phyloP scores from a whole-genome alignment of 768 basidiomycete species.

The Agaricus sinodeliciosus region DNA sequence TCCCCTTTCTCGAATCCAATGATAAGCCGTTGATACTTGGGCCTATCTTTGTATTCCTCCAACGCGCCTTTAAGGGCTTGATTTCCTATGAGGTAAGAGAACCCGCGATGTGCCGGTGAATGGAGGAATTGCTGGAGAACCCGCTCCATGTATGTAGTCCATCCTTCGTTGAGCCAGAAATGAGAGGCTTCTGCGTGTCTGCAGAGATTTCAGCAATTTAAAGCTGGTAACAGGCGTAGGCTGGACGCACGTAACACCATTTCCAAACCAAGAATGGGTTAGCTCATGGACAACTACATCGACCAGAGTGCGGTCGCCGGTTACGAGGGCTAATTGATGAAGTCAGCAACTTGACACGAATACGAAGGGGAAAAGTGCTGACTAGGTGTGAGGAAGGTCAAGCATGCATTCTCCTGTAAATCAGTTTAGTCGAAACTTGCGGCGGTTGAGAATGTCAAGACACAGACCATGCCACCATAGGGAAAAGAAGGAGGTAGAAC shows the following conservation, averaged over 20 bases:
- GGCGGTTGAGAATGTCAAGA: neutral
- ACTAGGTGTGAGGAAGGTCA: slow-evolving; percentile 89
- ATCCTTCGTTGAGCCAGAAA: slow-evolving; percentile 91
- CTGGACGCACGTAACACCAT: slow-evolving; percentile 61
- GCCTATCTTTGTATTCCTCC: slow-evolving; percentile 46
- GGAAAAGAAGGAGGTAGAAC: slow-evolving; percentile 91
- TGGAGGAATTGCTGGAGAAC: slow-evolving; percentile 65
- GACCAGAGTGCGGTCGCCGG: slow-evolving; percentile 81
- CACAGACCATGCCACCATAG: slow-evolving; percentile 78
- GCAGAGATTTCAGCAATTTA: neutral
- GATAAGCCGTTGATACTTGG: slow-evolving; percentile 76
- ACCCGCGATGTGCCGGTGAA: slow-evolving; percentile 70
- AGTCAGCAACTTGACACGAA: neutral
- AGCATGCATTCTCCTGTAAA: slow-evolving; percentile 79
- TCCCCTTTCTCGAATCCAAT: slow-evolving; percentile 69
- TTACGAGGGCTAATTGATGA: slow-evolving; percentile 54
- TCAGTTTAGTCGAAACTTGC: neutral
- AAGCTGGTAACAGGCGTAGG: no score
- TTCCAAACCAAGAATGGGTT: slow-evolving; percentile 90
- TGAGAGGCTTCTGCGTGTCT: slow-evolving; percentile 69
- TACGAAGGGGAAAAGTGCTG: slow-evolving; percentile 14
- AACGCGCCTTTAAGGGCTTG: slow-evolving; percentile 71
- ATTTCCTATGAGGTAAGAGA: slow-evolving; percentile 72
- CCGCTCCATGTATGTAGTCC: slow-evolving; percentile 92
- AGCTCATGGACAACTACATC: slow-evolving; percentile 88